phyloP scores from a whole-genome alignment of 2,329 filamentous ascomycete genomes.

The Rachicladosporium sp. region DNA sequence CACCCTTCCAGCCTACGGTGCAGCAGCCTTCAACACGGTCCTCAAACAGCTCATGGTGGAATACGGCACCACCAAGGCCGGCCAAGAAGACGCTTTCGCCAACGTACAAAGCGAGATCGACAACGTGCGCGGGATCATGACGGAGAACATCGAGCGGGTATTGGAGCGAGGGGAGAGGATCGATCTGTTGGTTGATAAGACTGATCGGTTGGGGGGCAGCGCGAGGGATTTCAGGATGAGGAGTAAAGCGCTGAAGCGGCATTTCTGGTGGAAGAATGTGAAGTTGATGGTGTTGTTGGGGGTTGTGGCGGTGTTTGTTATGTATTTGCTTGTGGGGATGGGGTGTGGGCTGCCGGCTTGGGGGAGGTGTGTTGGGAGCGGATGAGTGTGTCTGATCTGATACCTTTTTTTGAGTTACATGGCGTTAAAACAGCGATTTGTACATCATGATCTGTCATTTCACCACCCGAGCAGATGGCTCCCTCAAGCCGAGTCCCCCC shows the following conservation, averaged over 20 bases:
- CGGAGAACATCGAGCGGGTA: conserved; percentile 81
- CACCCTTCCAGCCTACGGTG: conserved; percentile 76
- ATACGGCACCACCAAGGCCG: conserved; percentile 65
- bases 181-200: conserved; percentile 91
- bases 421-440: no score
- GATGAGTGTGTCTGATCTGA: no score
- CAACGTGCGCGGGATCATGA: conserved; percentile 85
- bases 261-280: conserved; percentile 99
- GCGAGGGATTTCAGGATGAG: conserved; percentile 83
- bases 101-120: conserved; percentile 86
- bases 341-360: conserved; percentile 49
- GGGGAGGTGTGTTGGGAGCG: no score
- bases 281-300: conserved; percentile 75
- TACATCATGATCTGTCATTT: no score
- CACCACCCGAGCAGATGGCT: no score
- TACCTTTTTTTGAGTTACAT: no score
- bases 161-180: conserved; percentile 85
- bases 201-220: conserved; percentile 76
- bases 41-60: conserved; percentile 69
- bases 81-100: conserved; percentile 67
- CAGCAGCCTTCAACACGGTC: conserved; percentile 71
- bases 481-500: conserved; percentile 15
- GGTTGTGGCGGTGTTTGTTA: conserved; percentile 59
- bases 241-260: conserved; percentile 71
- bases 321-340: conserved; percentile 61